Evolutionary conservation across 495 filamentous ascomycete genomes (phyloP).

Genomic region (Pseudevernia furfuracea): DNA sequence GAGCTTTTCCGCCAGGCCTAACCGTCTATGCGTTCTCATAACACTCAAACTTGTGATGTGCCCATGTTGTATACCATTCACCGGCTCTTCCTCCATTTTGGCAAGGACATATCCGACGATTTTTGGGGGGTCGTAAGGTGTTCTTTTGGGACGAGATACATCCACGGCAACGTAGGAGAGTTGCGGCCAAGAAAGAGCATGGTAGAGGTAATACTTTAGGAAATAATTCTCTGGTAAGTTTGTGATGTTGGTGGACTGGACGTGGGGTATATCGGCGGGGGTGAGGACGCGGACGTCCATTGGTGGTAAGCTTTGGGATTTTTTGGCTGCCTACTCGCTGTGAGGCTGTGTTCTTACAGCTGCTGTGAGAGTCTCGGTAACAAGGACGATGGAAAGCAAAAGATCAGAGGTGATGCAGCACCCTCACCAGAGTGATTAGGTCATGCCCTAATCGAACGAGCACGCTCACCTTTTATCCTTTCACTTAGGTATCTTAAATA

Average conservation of each 20-base stretch:
- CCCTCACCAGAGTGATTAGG: too few species aligned
- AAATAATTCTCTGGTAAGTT: constrained; percentile 99
- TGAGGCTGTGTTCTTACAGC: not conserved
- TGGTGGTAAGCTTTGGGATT: not conserved
- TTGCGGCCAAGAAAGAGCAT: constrained; percentile 95
- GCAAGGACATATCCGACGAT: constrained; percentile 98
- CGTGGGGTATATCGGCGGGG: constrained; percentile 78
- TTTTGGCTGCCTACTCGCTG: not conserved
- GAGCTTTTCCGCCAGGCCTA: constrained; percentile 91
- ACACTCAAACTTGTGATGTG: constrained; percentile 94
- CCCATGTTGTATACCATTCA: constrained; percentile 84
- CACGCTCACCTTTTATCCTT: too few species aligned
- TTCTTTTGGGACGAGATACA: constrained; percentile 63
- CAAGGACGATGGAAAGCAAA: not conserved
- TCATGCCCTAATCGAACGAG: too few species aligned
- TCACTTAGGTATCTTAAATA: too few species aligned
- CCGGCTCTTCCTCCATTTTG: constrained; percentile 98
- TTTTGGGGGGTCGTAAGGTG: constrained; percentile 79
- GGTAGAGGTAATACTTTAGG: constrained; percentile 99
- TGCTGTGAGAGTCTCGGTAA: not conserved
- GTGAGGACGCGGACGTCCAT: constrained; percentile 77
- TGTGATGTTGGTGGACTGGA: constrained; percentile 97
- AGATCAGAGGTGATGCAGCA: too few species aligned
- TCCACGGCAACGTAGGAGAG: constrained; percentile 95
- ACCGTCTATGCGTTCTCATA: constrained; percentile 85